A percentile compares a stretch with the other conserved stretches of the same genome.
These are phyloP conservation scores for Globisporangium parvum DNA, from an alignment of 352 stramenopile species.

Conservation along the genomic window DNA sequence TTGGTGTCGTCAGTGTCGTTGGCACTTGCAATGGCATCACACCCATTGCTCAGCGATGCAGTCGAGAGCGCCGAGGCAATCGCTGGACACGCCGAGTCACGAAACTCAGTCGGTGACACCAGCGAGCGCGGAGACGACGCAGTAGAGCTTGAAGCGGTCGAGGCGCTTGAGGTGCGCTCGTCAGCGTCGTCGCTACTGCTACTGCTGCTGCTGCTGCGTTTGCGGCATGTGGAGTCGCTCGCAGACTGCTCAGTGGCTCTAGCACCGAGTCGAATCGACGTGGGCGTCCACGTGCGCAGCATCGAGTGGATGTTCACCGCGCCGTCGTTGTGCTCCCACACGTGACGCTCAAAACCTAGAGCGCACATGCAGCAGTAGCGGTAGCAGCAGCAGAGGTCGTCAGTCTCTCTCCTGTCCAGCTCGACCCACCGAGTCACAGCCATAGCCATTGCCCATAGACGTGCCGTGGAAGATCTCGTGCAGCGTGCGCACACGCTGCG, in stretches of 20 bases:
- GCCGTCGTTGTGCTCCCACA: conserved; percentile 72
- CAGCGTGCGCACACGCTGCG: conserved; percentile 32
- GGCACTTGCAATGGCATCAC: conserved; percentile 7
- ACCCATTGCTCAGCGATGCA: not conserved
- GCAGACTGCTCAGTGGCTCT: conserved; percentile 22
- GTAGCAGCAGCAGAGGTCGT: no score
- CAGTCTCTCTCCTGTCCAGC: no score
- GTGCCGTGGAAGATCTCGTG: conserved; percentile 47
- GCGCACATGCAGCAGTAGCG: not conserved
- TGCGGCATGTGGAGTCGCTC: conserved; percentile 18
- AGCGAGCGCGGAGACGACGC: not conserved
- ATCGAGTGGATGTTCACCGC: conserved; percentile 71
- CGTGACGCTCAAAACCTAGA: conserved; percentile 38
- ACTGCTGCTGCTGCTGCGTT: not conserved
- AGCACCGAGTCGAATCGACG: conserved; percentile 19
- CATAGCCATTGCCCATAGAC: conserved; percentile 8
- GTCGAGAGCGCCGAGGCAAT: not conserved
- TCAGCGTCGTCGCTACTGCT: not conserved
- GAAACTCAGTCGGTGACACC: not conserved
- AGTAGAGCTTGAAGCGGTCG: not conserved
- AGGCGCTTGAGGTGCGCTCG: not conserved
- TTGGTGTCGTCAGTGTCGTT: no score
- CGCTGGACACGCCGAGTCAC: not conserved
- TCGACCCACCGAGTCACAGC: not conserved
- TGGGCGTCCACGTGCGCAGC: conserved; percentile 55